Evolutionary conservation across 305 asterid species (phyloP).

Genomic region (Fraxinus albicans): DNA sequence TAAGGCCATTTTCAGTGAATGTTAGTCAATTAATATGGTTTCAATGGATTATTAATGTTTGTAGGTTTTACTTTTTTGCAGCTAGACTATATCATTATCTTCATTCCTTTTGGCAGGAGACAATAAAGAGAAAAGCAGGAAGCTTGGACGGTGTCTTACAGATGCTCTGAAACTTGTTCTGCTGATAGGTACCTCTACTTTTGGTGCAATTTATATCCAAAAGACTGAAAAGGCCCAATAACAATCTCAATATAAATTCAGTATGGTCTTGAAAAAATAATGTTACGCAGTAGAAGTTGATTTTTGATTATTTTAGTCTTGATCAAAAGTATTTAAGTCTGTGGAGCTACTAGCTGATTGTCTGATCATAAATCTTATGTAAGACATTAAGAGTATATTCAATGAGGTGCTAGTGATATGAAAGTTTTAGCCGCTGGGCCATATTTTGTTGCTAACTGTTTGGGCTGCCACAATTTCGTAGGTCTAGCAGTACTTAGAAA

Average conservation of each 20-base stretch:
- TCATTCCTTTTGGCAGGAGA: slow-evolving; percentile 50
- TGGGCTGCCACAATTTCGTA: neutral
- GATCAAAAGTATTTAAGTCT: neutral
- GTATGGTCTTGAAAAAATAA: neutral
- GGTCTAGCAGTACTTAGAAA: neutral
- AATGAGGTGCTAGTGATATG: neutral
- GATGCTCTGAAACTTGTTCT: slow-evolving; percentile 93
- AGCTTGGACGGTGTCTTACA: slow-evolving; percentile 65
- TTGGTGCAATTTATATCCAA: neutral
- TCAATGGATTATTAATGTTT: neutral
- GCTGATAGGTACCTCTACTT: slow-evolving; percentile 63
- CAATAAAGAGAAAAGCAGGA: slow-evolving; percentile 44
- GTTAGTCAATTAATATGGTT: neutral
- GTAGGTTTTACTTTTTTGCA: slow-evolving; percentile 13
- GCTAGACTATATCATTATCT: neutral
- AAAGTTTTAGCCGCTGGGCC: neutral
- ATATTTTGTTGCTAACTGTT: neutral
- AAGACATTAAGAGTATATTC: neutral
- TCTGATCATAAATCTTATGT: neutral
- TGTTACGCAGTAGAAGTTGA: neutral
- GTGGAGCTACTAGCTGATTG: neutral
- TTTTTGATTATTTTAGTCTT: neutral
- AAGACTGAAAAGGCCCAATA: neutral
- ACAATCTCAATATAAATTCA: neutral
- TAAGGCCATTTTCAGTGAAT: neutral